Base-by-base conservation (phyloP, 768 basidiomycete genomes). In the Kwoniella europaea region DNA sequence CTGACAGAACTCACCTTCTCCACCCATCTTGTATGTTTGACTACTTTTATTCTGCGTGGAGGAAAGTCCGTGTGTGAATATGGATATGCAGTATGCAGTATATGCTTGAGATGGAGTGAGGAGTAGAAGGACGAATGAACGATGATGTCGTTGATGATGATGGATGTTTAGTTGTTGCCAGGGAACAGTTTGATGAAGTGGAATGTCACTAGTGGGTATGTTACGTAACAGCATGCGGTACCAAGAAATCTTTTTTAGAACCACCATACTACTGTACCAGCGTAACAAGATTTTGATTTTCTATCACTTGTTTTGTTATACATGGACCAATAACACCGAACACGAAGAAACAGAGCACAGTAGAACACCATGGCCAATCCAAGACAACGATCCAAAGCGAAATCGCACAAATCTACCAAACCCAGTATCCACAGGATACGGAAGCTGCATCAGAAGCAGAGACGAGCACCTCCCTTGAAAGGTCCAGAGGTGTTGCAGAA, bases 371-470 rank as follows among this genome's bases (percentile, higher is more conserved):
- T 98, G 95, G 93, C 90, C 66, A 98, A 97, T 83, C 95, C 95
- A 74, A 89, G 95, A 67, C 96, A 98, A 84, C 88, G 94, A 71
- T 88, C 90, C 76, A 98, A 98, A 85, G 83, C 88, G 22, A 89
- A 91, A 54, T 94, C 94, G 27, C 86, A 88, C n/a, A 87, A 93
- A 82, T 89, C 86, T 22, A 88, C 92, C 63, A 89, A 89, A 44
- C 92, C 92, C 71, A 90, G 92, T 13, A 54, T 67, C 15, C 74
- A 76, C 53, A 65, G 73, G 3, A 75, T 78, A 59, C 87, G 90
- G 78, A 90, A 92, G 62, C 90, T 92, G 80, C 89, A 88, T 72
- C 82, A 84, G 67, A 89, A 90, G 72, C 84, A 90, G 68, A 91
- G 90, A 84, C 94, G 93, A 85, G 76, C 75, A 69, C 73, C 83